Evolutionary conservation across 768 basidiomycete species (phyloP).

Genomic region (Boletus bicolor): DNA sequence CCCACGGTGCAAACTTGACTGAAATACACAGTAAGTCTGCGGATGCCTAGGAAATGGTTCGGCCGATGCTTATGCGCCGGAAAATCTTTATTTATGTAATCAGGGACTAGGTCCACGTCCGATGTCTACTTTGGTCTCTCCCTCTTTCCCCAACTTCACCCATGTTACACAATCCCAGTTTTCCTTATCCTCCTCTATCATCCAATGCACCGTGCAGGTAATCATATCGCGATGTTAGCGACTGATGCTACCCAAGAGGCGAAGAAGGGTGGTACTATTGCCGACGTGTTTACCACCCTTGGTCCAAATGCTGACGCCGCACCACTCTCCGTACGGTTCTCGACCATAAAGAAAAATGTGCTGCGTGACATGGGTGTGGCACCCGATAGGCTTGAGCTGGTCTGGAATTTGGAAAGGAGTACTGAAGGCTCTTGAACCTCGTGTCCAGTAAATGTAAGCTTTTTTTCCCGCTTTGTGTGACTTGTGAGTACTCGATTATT

Average conservation of each 20-base stretch:
- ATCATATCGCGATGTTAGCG: slow-evolving; percentile 5
- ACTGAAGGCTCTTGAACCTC: slow-evolving; percentile 44
- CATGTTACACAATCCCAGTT: no score
- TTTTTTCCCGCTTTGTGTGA: neutral
- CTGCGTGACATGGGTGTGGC: slow-evolving; percentile 36
- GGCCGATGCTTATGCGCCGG: no score
- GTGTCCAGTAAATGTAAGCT: slow-evolving; percentile 47
- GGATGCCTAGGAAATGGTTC: no score
- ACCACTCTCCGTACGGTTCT: slow-evolving; percentile 54
- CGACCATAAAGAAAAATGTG: slow-evolving; percentile 55
- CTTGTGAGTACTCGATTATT: neutral
- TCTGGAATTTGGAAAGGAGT: slow-evolving; percentile 49
- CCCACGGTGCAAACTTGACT: no score
- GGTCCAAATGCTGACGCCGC: slow-evolving; percentile 35
- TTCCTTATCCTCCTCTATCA: no score
- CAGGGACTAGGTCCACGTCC: no score
- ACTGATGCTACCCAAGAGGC: slow-evolving; percentile 4
- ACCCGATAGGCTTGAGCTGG: slow-evolving; percentile 34
- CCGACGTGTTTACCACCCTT: slow-evolving; percentile 46
- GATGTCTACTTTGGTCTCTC: neutral
- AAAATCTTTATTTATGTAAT: no score
- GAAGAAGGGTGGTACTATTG: slow-evolving; percentile 40
- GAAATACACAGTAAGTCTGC: no score
- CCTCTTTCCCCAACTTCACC: no score
- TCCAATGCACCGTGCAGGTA: neutral